Evolutionary conservation across 2,329 filamentous ascomycete species (phyloP).

Genomic region (Ascochyta lentis): DNA sequence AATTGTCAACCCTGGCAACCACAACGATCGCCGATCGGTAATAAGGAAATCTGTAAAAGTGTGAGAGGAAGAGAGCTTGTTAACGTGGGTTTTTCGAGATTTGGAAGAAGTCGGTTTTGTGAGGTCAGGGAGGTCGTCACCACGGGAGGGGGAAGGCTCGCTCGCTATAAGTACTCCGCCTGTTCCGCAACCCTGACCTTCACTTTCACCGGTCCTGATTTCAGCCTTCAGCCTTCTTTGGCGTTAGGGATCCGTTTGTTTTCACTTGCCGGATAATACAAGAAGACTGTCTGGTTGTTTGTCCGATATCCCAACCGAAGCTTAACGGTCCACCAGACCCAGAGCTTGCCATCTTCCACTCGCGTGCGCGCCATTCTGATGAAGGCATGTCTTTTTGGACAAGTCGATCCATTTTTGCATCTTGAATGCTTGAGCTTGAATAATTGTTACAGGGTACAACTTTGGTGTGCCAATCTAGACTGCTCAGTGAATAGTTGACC

Average conservation of each 20-base stretch:
- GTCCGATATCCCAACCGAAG: background rate
- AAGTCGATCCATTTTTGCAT: background rate
- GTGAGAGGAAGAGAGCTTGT: background rate
- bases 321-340: background rate
- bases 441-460: background rate
- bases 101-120: conserved; percentile 12
- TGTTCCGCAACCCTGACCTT: conserved; percentile 15
- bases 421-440: background rate
- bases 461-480: background rate
- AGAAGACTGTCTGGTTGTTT: background rate
- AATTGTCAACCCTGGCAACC: conserved; percentile 22
- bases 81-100: background rate
- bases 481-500: background rate
- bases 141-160: conserved; percentile 3
- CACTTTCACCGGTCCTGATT: conserved; percentile 17
- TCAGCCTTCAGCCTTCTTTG: background rate
- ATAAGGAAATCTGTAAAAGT: background rate
- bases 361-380: background rate
- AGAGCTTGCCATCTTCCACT: conserved; percentile 2
- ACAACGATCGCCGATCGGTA: conserved; percentile 14
- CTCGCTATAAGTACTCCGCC: conserved; percentile 14
- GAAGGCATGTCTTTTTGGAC: background rate
- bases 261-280: too few species aligned
- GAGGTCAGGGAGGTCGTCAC: conserved; percentile 14
- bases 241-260: background rate